phyloP scores from a whole-genome alignment of 169 alveolate genomes.

The Plasmodium coatneyi region DNA sequence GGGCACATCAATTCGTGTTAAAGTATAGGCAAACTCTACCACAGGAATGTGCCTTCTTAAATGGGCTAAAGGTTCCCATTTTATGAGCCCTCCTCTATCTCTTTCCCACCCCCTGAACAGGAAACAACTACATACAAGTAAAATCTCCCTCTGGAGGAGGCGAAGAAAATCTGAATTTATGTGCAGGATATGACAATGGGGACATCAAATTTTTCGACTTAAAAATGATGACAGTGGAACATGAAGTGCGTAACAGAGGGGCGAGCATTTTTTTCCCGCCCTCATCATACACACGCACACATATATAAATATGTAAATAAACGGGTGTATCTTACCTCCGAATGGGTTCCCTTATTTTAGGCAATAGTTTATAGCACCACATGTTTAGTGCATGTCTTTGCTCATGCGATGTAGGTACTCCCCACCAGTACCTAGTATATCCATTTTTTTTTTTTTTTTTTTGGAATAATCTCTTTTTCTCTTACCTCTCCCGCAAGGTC shows the following conservation, averaged over 20 bases:
- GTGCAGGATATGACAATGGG: slow-evolving; percentile 95
- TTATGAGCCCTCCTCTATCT: neutral
- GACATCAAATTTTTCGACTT: slow-evolving; percentile 92
- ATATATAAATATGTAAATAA: neutral
- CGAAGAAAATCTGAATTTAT: slow-evolving; percentile 87
- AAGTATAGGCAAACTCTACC: neutral
- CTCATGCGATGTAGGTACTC: neutral
- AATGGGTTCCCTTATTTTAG: neutral
- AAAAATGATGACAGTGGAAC: slow-evolving; percentile 47
- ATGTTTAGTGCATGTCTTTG: neutral
- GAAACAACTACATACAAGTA: slow-evolving; percentile 58
- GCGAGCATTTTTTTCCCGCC: neutral
- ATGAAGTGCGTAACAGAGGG: slow-evolving; percentile 27
- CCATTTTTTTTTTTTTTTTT: neutral
- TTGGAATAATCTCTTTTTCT: neutral
- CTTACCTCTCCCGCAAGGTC: slow-evolving; percentile 86
- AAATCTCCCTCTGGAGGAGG: slow-evolving; percentile 78
- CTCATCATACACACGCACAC: neutral
- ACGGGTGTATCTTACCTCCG: neutral
- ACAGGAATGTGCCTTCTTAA: neutral
- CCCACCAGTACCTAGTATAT: neutral
- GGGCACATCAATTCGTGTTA: neutral
- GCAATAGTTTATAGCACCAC: neutral
- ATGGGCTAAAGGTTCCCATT: neutral
- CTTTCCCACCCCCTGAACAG: neutral